phyloP scores from a whole-genome alignment of 306 rosid genomes.

The Prunus campanulata region DNA sequence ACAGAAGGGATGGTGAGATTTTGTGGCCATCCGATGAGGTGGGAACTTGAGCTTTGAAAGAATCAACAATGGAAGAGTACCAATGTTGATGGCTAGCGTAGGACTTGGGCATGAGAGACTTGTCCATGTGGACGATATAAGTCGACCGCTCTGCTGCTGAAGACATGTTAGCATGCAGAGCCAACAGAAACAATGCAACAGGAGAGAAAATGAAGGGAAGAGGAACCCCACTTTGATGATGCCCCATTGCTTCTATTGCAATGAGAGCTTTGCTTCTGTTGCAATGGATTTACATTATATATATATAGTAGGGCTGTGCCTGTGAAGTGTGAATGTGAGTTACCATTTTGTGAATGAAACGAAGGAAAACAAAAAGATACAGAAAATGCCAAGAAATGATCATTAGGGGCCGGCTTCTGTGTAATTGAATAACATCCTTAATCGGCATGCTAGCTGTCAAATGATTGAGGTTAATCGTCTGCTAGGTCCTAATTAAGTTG shows the following conservation, averaged over 20 bases:
- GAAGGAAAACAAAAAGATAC: background rate
- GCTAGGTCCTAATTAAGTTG: too few relatives aligned
- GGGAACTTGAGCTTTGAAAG: background rate
- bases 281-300: background rate
- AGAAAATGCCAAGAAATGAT: background rate
- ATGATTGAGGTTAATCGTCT: too few relatives aligned
- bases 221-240: slow-evolving; percentile 1
- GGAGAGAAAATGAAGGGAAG: slow-evolving; percentile 5
- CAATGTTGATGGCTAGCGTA: slow-evolving; percentile 29
- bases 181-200: background rate
- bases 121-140: slow-evolving; percentile 29
- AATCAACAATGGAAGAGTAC: slow-evolving; percentile 35
- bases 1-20: slow-evolving; percentile 1
- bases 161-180: background rate
- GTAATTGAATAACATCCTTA: background rate
- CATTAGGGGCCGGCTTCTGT: background rate
- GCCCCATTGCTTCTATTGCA: slow-evolving; percentile 10
- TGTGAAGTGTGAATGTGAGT: background rate
- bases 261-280: slow-evolving; percentile 2
- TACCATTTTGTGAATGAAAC: background rate
- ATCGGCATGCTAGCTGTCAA: too few relatives aligned
- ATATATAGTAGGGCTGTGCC: background rate
- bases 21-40: background rate
- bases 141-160: slow-evolving; percentile 14
- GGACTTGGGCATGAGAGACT: slow-evolving; percentile 21